These are phyloP conservation scores for Cucumis cinereus DNA, from an alignment of 306 rosid genomes.

Conservation along the genomic window DNA sequence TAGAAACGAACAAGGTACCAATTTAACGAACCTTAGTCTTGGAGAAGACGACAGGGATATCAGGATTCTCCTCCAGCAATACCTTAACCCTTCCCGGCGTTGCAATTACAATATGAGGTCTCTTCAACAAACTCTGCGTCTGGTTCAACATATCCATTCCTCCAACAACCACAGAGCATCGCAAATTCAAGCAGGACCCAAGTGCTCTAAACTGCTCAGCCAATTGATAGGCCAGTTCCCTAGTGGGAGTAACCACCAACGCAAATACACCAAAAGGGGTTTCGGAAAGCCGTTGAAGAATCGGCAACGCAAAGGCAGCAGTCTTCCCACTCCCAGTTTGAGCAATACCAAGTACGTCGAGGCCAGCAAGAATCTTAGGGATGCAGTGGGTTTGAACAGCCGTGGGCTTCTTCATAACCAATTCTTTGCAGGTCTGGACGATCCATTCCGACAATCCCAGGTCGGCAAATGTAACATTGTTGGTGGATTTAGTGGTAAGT, in stretches of 20 bases:
- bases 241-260: constrained; percentile 65
- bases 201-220: constrained; percentile 71
- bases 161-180: constrained; percentile 67
- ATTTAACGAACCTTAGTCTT: constrained; percentile 43
- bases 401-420: constrained; percentile 52
- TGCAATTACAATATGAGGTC: constrained; percentile 79
- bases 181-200: constrained; percentile 49
- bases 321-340: constrained; percentile 87
- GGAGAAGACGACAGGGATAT: constrained; percentile 47
- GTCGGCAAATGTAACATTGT: constrained; percentile 22
- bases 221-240: constrained; percentile 73
- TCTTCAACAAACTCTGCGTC: constrained; percentile 33
- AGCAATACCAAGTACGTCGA: constrained; percentile 71
- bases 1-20: background rate
- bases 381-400: constrained; percentile 58
- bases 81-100: constrained; percentile 74
- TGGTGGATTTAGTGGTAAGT: background rate
- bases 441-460: constrained; percentile 74
- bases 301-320: constrained; percentile 87
- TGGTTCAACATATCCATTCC: constrained; percentile 72
- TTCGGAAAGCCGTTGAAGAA: constrained; percentile 59
- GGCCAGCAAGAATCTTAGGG: constrained; percentile 52
- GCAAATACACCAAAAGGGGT: constrained; percentile 67
- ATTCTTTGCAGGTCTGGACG: constrained; percentile 49
- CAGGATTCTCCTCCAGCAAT: constrained; percentile 56